Percentiles rank a stretch among this genome's conserved stretches.
phyloP scores from a whole-genome alignment of 2,329 filamentous ascomycete species.

The Anthostomella pinea region DNA sequence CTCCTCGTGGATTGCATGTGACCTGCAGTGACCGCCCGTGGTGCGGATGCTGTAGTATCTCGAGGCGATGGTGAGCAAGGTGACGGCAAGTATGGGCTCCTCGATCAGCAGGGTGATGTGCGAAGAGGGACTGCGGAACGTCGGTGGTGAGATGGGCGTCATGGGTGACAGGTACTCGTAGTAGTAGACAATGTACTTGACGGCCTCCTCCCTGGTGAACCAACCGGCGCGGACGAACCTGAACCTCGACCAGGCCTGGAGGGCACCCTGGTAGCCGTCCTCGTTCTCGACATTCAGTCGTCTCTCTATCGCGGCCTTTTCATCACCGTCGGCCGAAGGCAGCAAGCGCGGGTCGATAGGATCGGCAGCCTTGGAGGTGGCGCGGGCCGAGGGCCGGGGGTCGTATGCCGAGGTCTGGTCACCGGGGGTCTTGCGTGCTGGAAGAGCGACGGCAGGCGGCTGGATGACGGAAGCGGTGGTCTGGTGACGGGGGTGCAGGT shows the following conservation, averaged over 20 bases:
- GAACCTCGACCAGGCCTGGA: conserved; percentile 87
- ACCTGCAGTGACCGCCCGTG: conserved; percentile 76
- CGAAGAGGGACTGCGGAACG: conserved; percentile 77
- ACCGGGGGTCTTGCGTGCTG: conserved; percentile 21
- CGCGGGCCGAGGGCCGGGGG: conserved; percentile 20
- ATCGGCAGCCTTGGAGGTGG: conserved; percentile 27
- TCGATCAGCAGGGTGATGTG: conserved; percentile 80
- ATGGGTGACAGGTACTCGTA: conserved; percentile 88
- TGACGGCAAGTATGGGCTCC: conserved; percentile 90
- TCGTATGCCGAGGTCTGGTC: conserved; percentile 19
- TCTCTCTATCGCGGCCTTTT: conserved; percentile 40
- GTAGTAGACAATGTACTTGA: conserved; percentile 94
- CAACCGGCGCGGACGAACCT: conserved; percentile 95
- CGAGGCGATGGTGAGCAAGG: conserved; percentile 85
- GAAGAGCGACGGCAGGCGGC: conserved; percentile 21
- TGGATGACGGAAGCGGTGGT: conserved; percentile 24
- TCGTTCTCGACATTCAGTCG: conserved; percentile 45
- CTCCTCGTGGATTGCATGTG: conserved; percentile 90
- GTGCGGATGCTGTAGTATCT: conserved; percentile 79
- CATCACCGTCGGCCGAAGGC: conserved; percentile 20
- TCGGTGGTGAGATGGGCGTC: conserved; percentile 89
- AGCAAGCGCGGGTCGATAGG: conserved; percentile 32
- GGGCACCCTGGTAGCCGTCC: conserved; percentile 63
- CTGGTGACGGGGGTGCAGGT: conserved; percentile 25
- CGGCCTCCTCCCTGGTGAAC: conserved; percentile 91